Conservation (phyloP, 768 basidiomycete species). For the Tricholoma hemisulphureum region DNA sequence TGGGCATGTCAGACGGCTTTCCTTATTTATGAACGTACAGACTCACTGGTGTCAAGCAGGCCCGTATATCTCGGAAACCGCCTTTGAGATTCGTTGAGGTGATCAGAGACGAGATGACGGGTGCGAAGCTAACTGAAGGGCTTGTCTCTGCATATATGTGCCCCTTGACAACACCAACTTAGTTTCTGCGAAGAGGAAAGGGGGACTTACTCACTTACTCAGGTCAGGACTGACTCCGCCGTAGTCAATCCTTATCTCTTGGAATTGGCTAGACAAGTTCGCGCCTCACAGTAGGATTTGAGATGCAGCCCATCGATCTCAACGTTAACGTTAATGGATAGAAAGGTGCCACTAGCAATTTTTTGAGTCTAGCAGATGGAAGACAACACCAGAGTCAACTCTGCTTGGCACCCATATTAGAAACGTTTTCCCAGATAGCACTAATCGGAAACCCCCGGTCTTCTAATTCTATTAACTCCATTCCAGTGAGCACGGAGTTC, state of each 20-base stretch:
- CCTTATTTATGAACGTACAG: not conserved
- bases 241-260: not conserved
- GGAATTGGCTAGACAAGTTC: too few relatives aligned
- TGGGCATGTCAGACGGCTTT: not conserved
- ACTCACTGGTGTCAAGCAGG: not conserved
- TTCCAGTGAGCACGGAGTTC: slow-evolving; percentile 24
- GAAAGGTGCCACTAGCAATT: too few relatives aligned
- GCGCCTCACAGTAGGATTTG: too few relatives aligned
- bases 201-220: too few relatives aligned
- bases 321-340: too few relatives aligned
- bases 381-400: not conserved
- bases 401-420: not conserved
- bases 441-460: slow-evolving; percentile 16
- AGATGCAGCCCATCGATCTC: not conserved
- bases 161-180: not conserved
- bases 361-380: not conserved
- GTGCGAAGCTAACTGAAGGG: not conserved
- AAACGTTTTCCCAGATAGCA: slow-evolving; percentile 6
- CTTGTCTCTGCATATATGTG: not conserved
- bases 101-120: not conserved
- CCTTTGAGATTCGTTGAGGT: not conserved
- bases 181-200: too few relatives aligned
- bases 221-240: too few relatives aligned
- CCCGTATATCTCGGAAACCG: not conserved
- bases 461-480: slow-evolving; percentile 8